Percentiles rank a stretch among this genome's conserved stretches.
Evolutionary conservation across 345 rosid genomes (phyloP).

Genomic region (Eutrema yunnanense): DNA sequence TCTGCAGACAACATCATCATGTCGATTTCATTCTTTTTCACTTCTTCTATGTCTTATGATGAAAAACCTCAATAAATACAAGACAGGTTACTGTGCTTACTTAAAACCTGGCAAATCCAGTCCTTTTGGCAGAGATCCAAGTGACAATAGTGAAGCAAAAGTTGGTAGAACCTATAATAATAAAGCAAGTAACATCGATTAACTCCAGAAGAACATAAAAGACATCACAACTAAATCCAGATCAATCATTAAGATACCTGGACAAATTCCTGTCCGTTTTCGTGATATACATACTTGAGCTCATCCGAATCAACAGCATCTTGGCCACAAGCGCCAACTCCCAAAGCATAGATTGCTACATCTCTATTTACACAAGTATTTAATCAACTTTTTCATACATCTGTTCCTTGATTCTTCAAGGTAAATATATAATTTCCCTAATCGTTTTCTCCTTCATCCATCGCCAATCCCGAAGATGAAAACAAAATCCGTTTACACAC

Average conservation of each 20-base stretch:
- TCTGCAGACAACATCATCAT: conserved; percentile 34
- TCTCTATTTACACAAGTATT: conserved; percentile 41
- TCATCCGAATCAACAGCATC: conserved; percentile 66
- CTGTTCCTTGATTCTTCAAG: not conserved
- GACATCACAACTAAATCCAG: not conserved
- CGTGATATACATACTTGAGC: conserved; percentile 72
- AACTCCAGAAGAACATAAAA: not conserved
- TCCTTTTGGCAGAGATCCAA: conserved; percentile 26
- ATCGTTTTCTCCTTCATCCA: not conserved
- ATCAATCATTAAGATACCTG: conserved; percentile 40
- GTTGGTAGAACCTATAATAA: conserved; percentile 71
- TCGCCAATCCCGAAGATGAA: not conserved
- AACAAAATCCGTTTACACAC: not conserved
- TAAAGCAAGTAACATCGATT: not conserved
- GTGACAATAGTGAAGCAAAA: conserved; percentile 54
- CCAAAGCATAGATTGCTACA: conserved; percentile 71
- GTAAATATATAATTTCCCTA: not conserved
- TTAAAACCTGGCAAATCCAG: conserved; percentile 46
- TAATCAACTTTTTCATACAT: not conserved
- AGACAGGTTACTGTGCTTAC: conserved; percentile 37
- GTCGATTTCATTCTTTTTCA: not conserved
- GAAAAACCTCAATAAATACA: not conserved
- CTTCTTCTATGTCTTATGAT: not conserved
- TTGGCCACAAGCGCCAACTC: conserved; percentile 74
- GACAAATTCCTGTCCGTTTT: conserved; percentile 54